phyloP scores from a whole-genome alignment of 2,329 filamentous ascomycete genomes.

The Microcera coccophila region DNA sequence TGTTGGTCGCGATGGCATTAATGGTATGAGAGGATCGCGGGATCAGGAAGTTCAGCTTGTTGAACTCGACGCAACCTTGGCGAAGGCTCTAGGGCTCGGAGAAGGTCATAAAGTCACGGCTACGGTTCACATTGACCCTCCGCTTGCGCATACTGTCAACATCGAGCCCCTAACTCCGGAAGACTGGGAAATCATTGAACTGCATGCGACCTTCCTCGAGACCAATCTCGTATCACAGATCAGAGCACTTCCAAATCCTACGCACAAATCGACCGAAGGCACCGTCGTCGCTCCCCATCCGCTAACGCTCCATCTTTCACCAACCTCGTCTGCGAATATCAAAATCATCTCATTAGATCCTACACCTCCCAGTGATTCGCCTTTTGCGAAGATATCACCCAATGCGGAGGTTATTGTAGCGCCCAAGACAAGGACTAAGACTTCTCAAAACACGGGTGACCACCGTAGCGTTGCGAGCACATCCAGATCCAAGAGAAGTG shows the following conservation, averaged over 20 bases:
- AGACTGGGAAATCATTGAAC: constrained; percentile 98
- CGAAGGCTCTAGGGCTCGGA: constrained; percentile 67
- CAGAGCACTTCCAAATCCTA: constrained; percentile 84
- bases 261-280: constrained; percentile 51
- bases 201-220: constrained; percentile 93
- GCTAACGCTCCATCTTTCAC: constrained; percentile 86
- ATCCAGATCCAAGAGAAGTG: constrained; percentile 74
- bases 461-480: constrained; percentile 76
- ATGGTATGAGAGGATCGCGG: constrained; percentile 54
- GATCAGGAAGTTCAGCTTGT: constrained; percentile 76
- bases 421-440: constrained; percentile 78
- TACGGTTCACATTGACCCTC: constrained; percentile 81
- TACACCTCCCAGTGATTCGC: constrained; percentile 58
- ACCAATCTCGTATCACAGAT: constrained; percentile 91
- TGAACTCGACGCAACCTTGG: constrained; percentile 85
- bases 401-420: constrained; percentile 97
- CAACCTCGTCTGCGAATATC: constrained; percentile 92
- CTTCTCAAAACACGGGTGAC: constrained; percentile 63
- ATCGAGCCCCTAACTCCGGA: constrained; percentile 94
- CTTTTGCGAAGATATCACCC: constrained; percentile 88
- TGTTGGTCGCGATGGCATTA: constrained; percentile 70
- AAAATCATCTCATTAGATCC: constrained; percentile 80
- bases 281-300: constrained; percentile 63
- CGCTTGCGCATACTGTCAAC: constrained; percentile 87
- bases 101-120: constrained; percentile 76